Evolutionary conservation across 1,284 basidiomycete species (phyloP), one percentile per base, ranked within the genome.

Genomic region (Heterobasidion irregulare): DNA sequence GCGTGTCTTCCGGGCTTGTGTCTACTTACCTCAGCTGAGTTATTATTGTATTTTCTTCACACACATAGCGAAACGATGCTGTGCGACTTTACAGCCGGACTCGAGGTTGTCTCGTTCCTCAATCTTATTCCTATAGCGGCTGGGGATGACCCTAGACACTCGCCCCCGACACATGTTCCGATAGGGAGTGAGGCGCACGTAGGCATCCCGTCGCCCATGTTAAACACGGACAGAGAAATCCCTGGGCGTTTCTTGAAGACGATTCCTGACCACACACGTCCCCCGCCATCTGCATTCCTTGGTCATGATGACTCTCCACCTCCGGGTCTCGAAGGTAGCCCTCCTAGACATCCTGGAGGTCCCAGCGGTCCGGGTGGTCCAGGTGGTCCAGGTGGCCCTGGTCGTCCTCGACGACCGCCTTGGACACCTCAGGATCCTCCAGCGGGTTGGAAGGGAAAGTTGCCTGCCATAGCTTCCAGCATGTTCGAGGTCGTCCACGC

Each of bases 21-120:
- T 1, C 12, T 26, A 26, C 26, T 26, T 26, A 5, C 26, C 26
- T 26, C 1, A 26, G 26, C 26, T 26, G 26, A 26, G 26, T 26
- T 26, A 26, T 26, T 5, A 4, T 26, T 26, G 26, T 26, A 5
- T 26, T 26, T 3, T 26, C 26, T 5, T 26, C 26, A 5, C 3
- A 5, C 26, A 26, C 26, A 26, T 54, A 81, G 79, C 53, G 79
- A 82, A 63, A 67, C 77, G 32, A 78, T 81, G 75, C 61, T 78
- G 4, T 81, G 79, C 58, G 65, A 79, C 60, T 73, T 80, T 57
- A 69, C 66, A 3, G 60, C 66, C 7, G 74, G 75, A 1, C 59
- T 80, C 13, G 64, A 71, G 18, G 53, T 74, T 6, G 63, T 71
- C n/a, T 72, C 75, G 6, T 65, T 67, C 45, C 36, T 52, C 56